Conservation (phyloP, 225 moss, liverwort and hornwort genomes). For the Sphagnum tenellum region DNA sequence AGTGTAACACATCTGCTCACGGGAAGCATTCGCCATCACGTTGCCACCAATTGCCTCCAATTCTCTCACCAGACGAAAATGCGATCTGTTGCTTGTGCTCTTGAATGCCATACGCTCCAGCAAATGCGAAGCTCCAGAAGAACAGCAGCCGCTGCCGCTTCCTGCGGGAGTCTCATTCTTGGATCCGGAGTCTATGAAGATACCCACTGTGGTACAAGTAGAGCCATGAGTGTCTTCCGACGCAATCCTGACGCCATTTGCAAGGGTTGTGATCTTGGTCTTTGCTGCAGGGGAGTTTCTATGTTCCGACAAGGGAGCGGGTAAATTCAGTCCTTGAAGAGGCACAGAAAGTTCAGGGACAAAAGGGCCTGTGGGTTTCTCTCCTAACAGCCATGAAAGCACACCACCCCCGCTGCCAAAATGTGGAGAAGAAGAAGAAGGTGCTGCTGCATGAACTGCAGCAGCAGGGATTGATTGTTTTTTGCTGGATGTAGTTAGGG, state of each 20-base stretch:
- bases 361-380: constrained; percentile 15
- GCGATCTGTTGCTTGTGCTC: constrained; percentile 35
- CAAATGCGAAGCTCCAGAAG: constrained; percentile 32
- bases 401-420: background rate
- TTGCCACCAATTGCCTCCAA: constrained; percentile 42
- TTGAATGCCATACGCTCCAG: constrained; percentile 51
- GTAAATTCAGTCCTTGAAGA: constrained; percentile 23
- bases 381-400: constrained; percentile 35
- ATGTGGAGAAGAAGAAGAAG: background rate
- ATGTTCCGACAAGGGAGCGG: constrained; percentile 15
- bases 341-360: constrained; percentile 21
- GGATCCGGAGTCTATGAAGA: constrained; percentile 39
- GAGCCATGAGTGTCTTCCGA: constrained; percentile 30
- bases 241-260: constrained; percentile 32
- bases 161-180: constrained; percentile 15
- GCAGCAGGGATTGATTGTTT: too few relatives aligned
- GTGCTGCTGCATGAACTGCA: background rate
- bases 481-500: too few relatives aligned
- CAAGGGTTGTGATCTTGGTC: constrained; percentile 39
- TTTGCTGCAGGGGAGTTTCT: constrained; percentile 1
- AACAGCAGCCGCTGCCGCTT: background rate
- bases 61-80: constrained; percentile 36
- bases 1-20: constrained; percentile 46
- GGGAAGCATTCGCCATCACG: constrained; percentile 34
- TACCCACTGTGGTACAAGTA: constrained; percentile 19